Evolutionary conservation across 129 eudicot species (phyloP), one percentile per base, ranked within the genome.

Genomic region (Glebionis coronaria): DNA sequence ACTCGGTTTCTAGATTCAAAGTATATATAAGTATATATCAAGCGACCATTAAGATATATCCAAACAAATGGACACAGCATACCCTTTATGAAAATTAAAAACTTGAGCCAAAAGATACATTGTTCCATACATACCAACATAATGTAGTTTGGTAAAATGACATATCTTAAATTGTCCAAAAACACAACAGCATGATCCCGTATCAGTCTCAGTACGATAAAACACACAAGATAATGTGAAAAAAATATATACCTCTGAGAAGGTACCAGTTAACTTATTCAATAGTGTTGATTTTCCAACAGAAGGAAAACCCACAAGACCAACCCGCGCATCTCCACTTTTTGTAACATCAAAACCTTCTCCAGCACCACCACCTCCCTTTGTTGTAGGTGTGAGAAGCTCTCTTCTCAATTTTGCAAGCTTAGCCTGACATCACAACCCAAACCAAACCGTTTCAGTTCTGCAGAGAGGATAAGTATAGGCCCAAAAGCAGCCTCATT

Each of bases 331-430:
- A 79, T 94, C 99, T 50, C 99, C 99, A 79, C 99, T 94, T 84
- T 94, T 94, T 64, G 99, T 94, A 61, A 94, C 99, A 81, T 94
- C 99, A 81, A 94, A 94, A 71, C 99, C 99, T 81, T 94, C 99
- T 67, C 99, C 99, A 20, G 97, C 95, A 70, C 95, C 97, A 75
- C 96, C 99, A 57, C 95, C 99, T 58, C 99, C 99, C 72, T 94
- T 94, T 59, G 97, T 31, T 51, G 97, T 49, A 52, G 99, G 99
- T 45, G 87, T 79, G 25, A 94, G 86, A 59, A 94, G 95, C 63
- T 94, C 99, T 75, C 99, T 83, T 38, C 99, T 78, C 67, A 94
- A 75, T 79, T 94, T 94, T 58, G 99, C 99, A 64, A 94, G 95
- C 74, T 94, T 94, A 53, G 99, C 99, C 97, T 94, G 70, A 27